Percentiles rank a stretch among this genome's conserved stretches.
phyloP scores from a whole-genome alignment of 768 basidiomycete species.

The Agrocybe chaxingu region DNA sequence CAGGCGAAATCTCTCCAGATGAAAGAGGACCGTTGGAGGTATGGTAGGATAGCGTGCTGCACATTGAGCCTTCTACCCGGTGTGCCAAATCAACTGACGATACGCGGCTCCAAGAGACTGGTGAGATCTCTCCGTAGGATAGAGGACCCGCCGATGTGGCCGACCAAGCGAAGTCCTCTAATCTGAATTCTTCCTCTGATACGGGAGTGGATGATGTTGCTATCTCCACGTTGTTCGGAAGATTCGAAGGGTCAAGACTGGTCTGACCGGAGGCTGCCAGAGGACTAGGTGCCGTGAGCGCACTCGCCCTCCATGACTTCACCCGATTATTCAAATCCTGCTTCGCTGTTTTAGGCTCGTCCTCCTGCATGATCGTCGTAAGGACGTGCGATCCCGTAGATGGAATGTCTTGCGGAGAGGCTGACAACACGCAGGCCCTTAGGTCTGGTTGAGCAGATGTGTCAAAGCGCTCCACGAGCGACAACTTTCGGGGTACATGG shows the following conservation, averaged over 20 bases:
- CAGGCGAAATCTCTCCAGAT: slow-evolving; percentile 35
- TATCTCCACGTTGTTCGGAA: slow-evolving; percentile 40
- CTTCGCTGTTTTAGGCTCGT: slow-evolving; percentile 52
- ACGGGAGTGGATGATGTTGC: slow-evolving; percentile 22
- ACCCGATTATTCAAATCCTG: slow-evolving; percentile 54
- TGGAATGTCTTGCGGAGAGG: slow-evolving; percentile 24
- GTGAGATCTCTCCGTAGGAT: slow-evolving; percentile 37
- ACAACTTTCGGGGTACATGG: slow-evolving; percentile 64
- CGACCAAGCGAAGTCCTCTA: slow-evolving; percentile 71
- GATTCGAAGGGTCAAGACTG: slow-evolving; percentile 47
- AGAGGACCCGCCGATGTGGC: slow-evolving; percentile 66
- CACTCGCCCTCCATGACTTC: slow-evolving; percentile 63
- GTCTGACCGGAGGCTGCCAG: slow-evolving; percentile 47
- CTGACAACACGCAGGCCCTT: slow-evolving; percentile 19
- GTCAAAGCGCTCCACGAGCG: slow-evolving; percentile 66
- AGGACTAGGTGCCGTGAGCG: slow-evolving; percentile 45
- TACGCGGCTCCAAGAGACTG: slow-evolving; percentile 32
- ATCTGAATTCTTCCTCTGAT: slow-evolving; percentile 42
- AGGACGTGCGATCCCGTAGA: slow-evolving; percentile 32
- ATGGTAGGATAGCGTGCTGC: slow-evolving; percentile 43
- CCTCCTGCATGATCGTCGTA: slow-evolving; percentile 62
- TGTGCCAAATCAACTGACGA: slow-evolving; percentile 57
- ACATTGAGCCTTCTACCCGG: slow-evolving; percentile 54
- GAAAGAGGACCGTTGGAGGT: slow-evolving; percentile 52
- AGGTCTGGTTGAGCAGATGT: slow-evolving; percentile 31